These are phyloP conservation scores for Peniophora sp. DNA, from an alignment of 1,284 basidiomycete genomes.

Conservation along the genomic window DNA sequence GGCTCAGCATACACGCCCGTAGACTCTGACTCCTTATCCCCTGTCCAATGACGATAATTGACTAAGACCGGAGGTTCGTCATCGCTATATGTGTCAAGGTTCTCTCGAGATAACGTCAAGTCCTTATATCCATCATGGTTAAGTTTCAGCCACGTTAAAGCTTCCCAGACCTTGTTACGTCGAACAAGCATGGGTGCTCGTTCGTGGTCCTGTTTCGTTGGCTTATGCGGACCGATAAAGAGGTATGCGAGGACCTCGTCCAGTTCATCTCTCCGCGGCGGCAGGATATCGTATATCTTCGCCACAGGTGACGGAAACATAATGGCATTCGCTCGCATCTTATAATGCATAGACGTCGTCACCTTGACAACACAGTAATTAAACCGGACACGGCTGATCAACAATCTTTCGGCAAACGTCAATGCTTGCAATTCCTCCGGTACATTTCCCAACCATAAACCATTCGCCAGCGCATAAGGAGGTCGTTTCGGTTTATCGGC, in stretches of 20 bases:
- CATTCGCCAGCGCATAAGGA: background rate
- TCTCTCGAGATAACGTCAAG: constrained; percentile 16
- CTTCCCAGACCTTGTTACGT: constrained; percentile 8
- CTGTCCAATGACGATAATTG: background rate
- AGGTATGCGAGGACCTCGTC: constrained; percentile 10
- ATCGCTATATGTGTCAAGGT: constrained; percentile 14
- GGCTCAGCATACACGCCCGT: background rate
- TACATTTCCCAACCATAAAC: background rate
- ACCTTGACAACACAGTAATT: background rate
- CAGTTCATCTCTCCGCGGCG: constrained; percentile 5
- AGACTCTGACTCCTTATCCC: background rate
- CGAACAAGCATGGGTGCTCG: constrained; percentile 20
- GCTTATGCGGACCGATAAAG: constrained; percentile 10
- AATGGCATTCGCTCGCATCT: background rate
- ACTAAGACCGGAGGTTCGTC: background rate
- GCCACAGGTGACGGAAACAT: background rate
- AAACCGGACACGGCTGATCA: background rate
- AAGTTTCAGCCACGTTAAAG: constrained; percentile 22
- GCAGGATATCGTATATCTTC: constrained; percentile 6
- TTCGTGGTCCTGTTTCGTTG: constrained; percentile 18
- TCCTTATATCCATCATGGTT: constrained; percentile 22
- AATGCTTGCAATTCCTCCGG: background rate
- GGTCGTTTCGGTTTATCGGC: background rate
- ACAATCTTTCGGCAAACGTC: background rate
- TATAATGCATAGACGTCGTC: background rate